phyloP scores from a whole-genome alignment of 2,329 filamentous ascomycete genomes.

The Triangularia verruculosa region DNA sequence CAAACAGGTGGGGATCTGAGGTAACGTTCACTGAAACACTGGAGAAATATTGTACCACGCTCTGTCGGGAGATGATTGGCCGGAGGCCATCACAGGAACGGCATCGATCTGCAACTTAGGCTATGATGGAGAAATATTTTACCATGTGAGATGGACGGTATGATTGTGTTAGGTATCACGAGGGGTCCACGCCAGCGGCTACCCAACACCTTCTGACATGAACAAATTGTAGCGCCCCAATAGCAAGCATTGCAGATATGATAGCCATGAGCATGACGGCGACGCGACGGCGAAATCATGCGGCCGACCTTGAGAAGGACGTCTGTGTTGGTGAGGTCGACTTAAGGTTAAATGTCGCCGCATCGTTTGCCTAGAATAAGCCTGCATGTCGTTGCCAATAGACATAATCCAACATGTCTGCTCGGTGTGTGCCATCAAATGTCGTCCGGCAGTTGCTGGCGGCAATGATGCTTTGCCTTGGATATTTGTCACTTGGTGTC shows the following conservation, averaged over 20 bases:
- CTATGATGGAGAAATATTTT: conserved; percentile 6
- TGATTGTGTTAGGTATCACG: background rate
- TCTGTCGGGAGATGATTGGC: background rate
- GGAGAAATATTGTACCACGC: background rate
- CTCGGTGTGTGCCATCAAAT: background rate
- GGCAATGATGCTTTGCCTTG: background rate
- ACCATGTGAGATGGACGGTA: background rate
- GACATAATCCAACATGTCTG: background rate
- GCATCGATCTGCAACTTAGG: background rate
- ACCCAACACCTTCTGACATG: background rate
- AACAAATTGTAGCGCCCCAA: conserved; percentile 2
- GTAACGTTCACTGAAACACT: background rate
- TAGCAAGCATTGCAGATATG: background rate
- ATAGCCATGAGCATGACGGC: background rate
- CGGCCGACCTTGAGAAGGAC: background rate
- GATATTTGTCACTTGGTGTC: background rate
- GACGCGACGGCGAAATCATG: background rate
- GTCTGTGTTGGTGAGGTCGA: background rate
- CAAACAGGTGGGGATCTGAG: background rate
- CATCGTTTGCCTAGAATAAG: background rate
- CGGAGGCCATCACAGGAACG: background rate
- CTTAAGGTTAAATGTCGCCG: background rate
- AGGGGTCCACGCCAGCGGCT: background rate
- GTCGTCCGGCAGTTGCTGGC: background rate
- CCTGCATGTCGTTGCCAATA: background rate